A percentile compares a stretch with the other conserved stretches of the same genome.
phyloP scores from a whole-genome alignment of 2,329 filamentous ascomycete genomes.

The Lasiodiplodia theobromae region DNA sequence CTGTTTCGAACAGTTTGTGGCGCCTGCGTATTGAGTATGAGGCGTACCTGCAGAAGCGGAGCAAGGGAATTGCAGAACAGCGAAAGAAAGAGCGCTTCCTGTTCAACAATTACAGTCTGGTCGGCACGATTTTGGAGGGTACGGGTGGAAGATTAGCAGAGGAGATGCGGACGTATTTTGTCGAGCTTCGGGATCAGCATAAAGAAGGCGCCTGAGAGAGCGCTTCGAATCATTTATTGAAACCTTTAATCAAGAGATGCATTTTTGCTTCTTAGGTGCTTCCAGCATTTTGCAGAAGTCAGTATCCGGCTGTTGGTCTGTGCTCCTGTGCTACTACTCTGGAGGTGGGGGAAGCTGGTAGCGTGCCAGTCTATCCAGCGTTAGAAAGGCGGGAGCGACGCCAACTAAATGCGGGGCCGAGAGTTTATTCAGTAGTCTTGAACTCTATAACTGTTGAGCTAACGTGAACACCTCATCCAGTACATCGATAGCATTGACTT shows the following conservation, averaged over 20 bases:
- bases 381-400: not conserved
- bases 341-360: not conserved
- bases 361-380: not conserved
- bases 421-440: no score
- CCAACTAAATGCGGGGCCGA: no score
- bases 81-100: conserved; percentile 87
- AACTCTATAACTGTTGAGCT: not conserved
- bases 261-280: not conserved
- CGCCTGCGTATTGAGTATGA: conserved; percentile 84
- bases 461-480: not conserved
- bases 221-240: not conserved
- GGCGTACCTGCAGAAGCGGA: conserved; percentile 78
- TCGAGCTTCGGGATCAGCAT: conserved; percentile 58
- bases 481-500: not conserved
- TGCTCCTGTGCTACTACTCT: not conserved
- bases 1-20: conserved; percentile 80
- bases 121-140: conserved; percentile 86
- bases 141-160: conserved; percentile 73
- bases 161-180: conserved; percentile 80
- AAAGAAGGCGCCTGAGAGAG: conserved; percentile 8
- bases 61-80: conserved; percentile 76
- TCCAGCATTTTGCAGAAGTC: not conserved
- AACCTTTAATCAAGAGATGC: not conserved
- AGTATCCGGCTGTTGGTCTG: not conserved
- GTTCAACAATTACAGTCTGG: conserved; percentile 93